Evolutionary conservation across 331 rosid genomes (phyloP), one percentile per base, ranked within the genome.

Genomic region (Rosa hybrid): DNA sequence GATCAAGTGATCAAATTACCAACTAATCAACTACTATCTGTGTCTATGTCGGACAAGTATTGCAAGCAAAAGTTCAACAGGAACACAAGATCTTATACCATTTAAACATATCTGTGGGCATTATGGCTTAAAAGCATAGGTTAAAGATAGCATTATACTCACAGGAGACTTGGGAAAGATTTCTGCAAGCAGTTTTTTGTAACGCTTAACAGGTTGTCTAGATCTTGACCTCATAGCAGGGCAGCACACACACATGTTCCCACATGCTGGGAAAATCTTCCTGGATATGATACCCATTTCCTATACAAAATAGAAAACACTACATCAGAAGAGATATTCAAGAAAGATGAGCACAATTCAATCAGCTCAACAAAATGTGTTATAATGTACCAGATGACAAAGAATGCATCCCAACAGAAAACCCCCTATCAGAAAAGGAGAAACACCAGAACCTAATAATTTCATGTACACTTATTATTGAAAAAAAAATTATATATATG

Each of bases 141-240:
- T 49, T 34, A 71, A 21, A 46, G 12, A n/a, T 17, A 16, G 39
- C 27, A 39, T 68, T 42, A 75, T 27, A 78, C 92, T 48, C 80
- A 96, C 99, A 72, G 86, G 91, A 48, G 97, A 83, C 86, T 93
- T 96, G 12, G 99, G 98, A 80, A 96, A 96, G 75, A 96, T 93
- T 67, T 96, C 99, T 25, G 97, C 87, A 53, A 96, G 94, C 51
- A 96, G 71, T 79, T 96, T 96, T 77, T 94, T 89, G 90, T 96
- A 96, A 44, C 99, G 97, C 91, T 96, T 93, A 78, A 93, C 98
- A 0, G 99, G 99, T 74, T 93, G 97, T 54, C 97, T 89, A 77
- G 99, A 96, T 63, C 98, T 93, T 64, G 99, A 89, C 87, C 99
- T 93, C 90, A 96, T 78, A 81, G 97, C 93, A 81, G 99, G 99